Conservation (phyloP, 768 basidiomycete species). For the Pleurotus platypus region DNA sequence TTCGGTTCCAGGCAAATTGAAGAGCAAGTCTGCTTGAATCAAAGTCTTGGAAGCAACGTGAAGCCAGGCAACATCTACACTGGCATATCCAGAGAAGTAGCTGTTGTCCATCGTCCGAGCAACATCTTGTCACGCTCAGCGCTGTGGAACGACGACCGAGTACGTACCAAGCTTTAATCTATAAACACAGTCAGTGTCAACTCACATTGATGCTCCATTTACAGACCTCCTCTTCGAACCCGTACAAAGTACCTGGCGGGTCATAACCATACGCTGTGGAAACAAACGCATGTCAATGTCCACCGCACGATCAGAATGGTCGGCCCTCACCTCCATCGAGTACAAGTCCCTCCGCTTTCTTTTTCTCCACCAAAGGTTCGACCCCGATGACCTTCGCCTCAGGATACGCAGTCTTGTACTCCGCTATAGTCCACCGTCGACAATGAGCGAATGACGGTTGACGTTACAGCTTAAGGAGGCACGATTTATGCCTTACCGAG, state of each 20-base stretch:
- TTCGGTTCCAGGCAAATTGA: slow-evolving; percentile 79
- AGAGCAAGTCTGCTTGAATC: slow-evolving; percentile 77
- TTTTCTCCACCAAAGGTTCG: slow-evolving; percentile 47
- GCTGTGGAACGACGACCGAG: no score
- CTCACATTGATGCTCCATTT: no score
- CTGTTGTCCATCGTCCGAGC: slow-evolving; percentile 23
- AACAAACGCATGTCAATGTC: background rate
- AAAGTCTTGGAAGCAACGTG: slow-evolving; percentile 70
- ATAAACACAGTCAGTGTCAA: background rate
- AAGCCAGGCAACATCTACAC: slow-evolving; percentile 83
- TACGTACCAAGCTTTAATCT: slow-evolving; percentile 50
- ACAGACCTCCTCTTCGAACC: slow-evolving; percentile 67
- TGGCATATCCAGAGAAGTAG: slow-evolving; percentile 67
- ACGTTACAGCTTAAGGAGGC: background rate
- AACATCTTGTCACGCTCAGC: no score
- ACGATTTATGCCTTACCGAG: slow-evolving; percentile 34
- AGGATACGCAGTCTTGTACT: slow-evolving; percentile 69
- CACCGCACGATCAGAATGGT: background rate
- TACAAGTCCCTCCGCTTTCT: slow-evolving; percentile 43
- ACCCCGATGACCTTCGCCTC: slow-evolving; percentile 71
- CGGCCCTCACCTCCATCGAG: slow-evolving; percentile 61
- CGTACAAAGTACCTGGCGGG: slow-evolving; percentile 61
- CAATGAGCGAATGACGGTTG: background rate
- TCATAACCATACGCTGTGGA: slow-evolving; percentile 58
- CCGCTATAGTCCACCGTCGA: slow-evolving; percentile 28